Conservation (phyloP, 2,329 filamentous ascomycete genomes). For the Diaporthe batatas region DNA sequence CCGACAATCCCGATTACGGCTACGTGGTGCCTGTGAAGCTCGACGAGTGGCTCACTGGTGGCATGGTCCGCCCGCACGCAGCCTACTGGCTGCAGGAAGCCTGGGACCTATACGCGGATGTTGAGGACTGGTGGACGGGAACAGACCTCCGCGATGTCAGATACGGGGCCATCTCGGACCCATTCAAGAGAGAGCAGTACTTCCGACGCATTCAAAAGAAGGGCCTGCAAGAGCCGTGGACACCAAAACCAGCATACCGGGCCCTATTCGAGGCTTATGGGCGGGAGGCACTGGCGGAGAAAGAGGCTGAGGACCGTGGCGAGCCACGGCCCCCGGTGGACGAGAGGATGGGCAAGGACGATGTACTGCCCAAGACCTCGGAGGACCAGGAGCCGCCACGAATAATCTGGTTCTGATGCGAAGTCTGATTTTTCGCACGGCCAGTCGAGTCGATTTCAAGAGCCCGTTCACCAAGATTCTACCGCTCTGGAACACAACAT, state of each 20-base stretch:
- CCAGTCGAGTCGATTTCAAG: not conserved
- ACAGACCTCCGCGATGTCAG: slow-evolving; percentile 58
- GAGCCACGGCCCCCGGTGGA: slow-evolving; percentile 58
- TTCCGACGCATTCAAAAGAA: slow-evolving; percentile 63
- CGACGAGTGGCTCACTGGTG: slow-evolving; percentile 71
- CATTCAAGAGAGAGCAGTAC: slow-evolving; percentile 59
- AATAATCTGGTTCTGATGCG: slow-evolving; percentile 22
- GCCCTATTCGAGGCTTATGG: slow-evolving; percentile 62
- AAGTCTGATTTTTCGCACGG: not conserved
- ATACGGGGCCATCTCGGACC: slow-evolving; percentile 54
- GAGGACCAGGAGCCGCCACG: slow-evolving; percentile 7
- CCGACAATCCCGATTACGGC: slow-evolving; percentile 71
- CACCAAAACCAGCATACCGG: slow-evolving; percentile 56
- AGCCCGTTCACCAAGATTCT: not conserved
- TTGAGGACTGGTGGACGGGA: slow-evolving; percentile 59
- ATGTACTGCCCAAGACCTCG: slow-evolving; percentile 43
- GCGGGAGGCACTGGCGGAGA: slow-evolving; percentile 54
- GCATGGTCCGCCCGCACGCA: slow-evolving; percentile 58
- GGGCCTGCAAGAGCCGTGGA: slow-evolving; percentile 54
- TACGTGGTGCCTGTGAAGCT: slow-evolving; percentile 71
- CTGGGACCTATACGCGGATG: slow-evolving; percentile 62
- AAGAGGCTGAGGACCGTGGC: slow-evolving; percentile 55
- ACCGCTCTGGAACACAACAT: not conserved
- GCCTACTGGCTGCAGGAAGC: slow-evolving; percentile 58
- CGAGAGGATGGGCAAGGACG: slow-evolving; percentile 47